Evolutionary conservation across 805 yeast species (phyloP).

Genomic region (Jamesozyma hellenica): DNA sequence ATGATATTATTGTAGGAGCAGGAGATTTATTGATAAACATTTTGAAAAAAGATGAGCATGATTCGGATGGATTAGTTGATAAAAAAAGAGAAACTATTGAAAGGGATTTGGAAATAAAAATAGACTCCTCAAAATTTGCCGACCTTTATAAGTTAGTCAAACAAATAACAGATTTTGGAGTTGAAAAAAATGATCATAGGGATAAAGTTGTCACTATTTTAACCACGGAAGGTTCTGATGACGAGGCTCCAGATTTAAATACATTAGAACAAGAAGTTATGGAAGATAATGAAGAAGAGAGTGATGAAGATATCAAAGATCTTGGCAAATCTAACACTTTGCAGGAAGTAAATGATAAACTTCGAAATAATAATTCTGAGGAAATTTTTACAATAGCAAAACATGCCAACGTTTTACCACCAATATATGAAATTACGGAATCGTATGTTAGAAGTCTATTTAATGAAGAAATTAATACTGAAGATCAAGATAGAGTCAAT

Average conservation of each 20-base stretch:
- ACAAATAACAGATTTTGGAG: slow-evolving; percentile 43
- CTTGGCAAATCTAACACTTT: neutral
- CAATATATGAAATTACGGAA: slow-evolving; percentile 35
- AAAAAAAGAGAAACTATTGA: slow-evolving; percentile 41
- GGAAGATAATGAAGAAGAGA: slow-evolving; percentile 18
- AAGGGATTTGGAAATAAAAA: slow-evolving; percentile 32
- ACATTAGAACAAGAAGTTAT: slow-evolving; percentile 7
- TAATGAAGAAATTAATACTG: slow-evolving; percentile 19
- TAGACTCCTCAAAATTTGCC: slow-evolving; percentile 33
- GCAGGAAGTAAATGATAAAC: neutral
- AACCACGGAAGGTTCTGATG: slow-evolving; percentile 38
- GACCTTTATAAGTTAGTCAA: slow-evolving; percentile 36
- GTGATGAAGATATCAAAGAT: slow-evolving; percentile 23
- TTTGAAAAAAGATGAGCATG: slow-evolving; percentile 15
- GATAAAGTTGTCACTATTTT: slow-evolving; percentile 37
- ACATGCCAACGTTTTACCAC: slow-evolving; percentile 1
- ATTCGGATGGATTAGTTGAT: slow-evolving; percentile 14
- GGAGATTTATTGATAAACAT: slow-evolving; percentile 17
- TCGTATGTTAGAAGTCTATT: slow-evolving; percentile 48
- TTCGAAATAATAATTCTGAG: slow-evolving; percentile 10
- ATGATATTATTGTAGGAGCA: slow-evolving; percentile 45
- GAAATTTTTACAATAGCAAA: slow-evolving; percentile 5
- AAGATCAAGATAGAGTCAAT: slow-evolving; percentile 31
- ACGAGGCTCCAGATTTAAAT: slow-evolving; percentile 12
- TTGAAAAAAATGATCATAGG: slow-evolving; percentile 15